Evolutionary conservation across 345 rosid genomes (phyloP), one percentile per base, ranked within the genome.

Genomic region (Hibiscus tridactylites): DNA sequence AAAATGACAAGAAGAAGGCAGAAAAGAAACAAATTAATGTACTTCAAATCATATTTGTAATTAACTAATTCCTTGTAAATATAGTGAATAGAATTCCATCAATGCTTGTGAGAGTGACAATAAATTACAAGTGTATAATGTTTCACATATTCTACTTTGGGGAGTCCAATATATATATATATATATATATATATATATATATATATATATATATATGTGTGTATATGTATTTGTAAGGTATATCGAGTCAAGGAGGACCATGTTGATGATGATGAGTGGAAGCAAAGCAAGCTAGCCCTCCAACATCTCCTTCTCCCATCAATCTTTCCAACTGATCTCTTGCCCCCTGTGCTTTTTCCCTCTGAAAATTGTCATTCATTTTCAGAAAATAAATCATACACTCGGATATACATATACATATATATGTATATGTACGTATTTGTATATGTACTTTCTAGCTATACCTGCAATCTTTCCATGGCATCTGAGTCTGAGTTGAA

Each of bases 401-500:
- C 6, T 16, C 3, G 6, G 11, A 24, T 2, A 39, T 17, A 24
- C 16, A 17, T 19, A 5, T 9, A 5, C 5, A 17, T 5, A 54
- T n/a, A n/a, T 1, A 21, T 21, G 21, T 21, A 21, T 21, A 21
- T 21, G 24, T 21, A 21, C 24, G 31, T 64, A 46, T 11, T 11
- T 47, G 35, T 63, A 6, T 49, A 49, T 37, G 15, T 15, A n/a
- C 26, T 6, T 9, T 37, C 26, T 6, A 28, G 9, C 59, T 28
- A 47, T 21, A 50, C 71, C 71, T 68, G 59, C 57, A 71, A 28
- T 82, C 75, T 77, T 68, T 88, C 97, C 6, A 88, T 65, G 56
- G 69, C 88, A 72, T 91, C 91, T 17, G 88, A 68, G 76, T 88
- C 94, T 39, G 91, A 80, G 67, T 85, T 91, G 81, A 89, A 86